Evolutionary conservation across 1,139 yeast species (phyloP), one percentile per base, ranked within the genome.

Genomic region (Torulaspora globosa): DNA sequence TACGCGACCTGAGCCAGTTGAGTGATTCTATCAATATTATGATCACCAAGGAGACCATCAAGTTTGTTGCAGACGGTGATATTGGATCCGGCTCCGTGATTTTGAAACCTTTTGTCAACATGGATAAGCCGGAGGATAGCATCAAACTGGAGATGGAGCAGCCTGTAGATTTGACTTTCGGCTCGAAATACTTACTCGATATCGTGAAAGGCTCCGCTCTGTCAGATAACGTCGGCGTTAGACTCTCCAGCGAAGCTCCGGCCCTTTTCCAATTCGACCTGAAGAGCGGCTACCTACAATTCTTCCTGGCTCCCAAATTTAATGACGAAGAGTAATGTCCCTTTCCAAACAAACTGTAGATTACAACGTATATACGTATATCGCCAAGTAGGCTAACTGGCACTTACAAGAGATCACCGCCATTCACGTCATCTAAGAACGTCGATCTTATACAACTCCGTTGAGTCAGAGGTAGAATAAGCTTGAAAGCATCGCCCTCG

Each of bases 291-390:
- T 87, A 87, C 70, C 75, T 92, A 68, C 84, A 96, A 69, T 92
- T 86, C 78, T 92, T 86, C 78, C 78, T 92, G 70, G 98, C 98
- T 59, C 98, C 98, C 50, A 92, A 92, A 76, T 88, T 89, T 66
- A 95, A 85, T 56, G 96, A 87, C 58, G 96, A 87, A 51, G 94
- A 86, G 55, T 80, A 73, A 58, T 32, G 42, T 26, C 15, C 24
- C 26, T 16, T 15, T 15, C 14, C 28, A 14, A 11, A 14, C 12
- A 38, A 23, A 26, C 43, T 44, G 47, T 44, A 44, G 34, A 44
- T 39, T 44, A 44, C 34, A 31, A 31, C 34, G 19, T 31, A 31
- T 8, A 14, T 29, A 28, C 12, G 14, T 30, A 41, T 38, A 23
- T 30, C 14, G 29, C 30, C 36, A 23, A 31, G 41, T 24, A 31